phyloP scores from a whole-genome alignment of 352 stramenopile genomes.

The Pythium guiyangense region DNA sequence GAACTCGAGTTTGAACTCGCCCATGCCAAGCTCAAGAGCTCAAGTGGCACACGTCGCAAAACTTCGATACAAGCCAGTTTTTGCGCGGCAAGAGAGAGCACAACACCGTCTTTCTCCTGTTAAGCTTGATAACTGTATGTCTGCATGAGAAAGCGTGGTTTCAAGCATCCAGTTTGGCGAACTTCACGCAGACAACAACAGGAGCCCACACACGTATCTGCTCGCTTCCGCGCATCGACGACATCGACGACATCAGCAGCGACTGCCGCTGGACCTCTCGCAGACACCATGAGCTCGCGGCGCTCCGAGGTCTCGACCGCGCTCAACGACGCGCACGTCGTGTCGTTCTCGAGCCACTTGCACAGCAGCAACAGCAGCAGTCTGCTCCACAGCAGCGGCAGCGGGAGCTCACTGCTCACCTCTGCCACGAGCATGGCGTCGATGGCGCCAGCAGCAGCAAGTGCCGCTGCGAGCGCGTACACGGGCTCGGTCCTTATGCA shows the following conservation, averaged over 20 bases:
- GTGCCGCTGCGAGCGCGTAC: constrained; percentile 4
- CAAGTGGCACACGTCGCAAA: too few species aligned
- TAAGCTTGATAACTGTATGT: too few species aligned
- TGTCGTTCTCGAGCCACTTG: constrained; percentile 6
- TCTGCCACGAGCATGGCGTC: not conserved
- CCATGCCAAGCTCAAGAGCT: too few species aligned
- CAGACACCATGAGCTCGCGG: constrained; percentile 1
- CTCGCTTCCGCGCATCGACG: not conserved
- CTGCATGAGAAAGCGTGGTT: too few species aligned
- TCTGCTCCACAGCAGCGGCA: not conserved
- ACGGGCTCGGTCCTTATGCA: constrained; percentile 42
- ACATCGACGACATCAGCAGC: not conserved
- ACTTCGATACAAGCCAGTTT: too few species aligned
- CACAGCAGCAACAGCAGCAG: not conserved
- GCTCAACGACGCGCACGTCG: constrained; percentile 10
- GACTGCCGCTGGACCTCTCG: not conserved
- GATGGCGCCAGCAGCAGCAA: not conserved
- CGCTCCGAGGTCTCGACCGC: constrained; percentile 14
- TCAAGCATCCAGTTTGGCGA: too few species aligned
- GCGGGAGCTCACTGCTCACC: constrained; percentile 3
- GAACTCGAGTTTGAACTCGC: too few species aligned
- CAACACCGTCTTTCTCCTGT: too few species aligned
- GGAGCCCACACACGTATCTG: too few species aligned
- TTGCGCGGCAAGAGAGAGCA: too few species aligned
- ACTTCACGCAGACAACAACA: too few species aligned